Evolutionary conservation across 2,329 filamentous ascomycete genomes (phyloP), one percentile per base, ranked within the genome.

Genomic region (Diplodia corticola): DNA sequence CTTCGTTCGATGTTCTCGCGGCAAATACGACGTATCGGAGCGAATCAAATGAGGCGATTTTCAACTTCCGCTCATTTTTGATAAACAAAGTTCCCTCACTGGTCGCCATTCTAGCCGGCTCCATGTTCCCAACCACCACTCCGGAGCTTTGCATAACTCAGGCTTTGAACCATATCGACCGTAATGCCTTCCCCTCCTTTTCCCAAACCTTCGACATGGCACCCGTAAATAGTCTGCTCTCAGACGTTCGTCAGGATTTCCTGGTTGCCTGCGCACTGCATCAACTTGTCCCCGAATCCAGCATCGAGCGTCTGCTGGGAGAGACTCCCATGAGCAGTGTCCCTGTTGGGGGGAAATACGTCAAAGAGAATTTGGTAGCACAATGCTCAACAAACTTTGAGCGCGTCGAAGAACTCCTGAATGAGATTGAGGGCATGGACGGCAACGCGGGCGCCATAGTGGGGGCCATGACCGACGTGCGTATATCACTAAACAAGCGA

Each of bases 181-280:
- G 84, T 0, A 85, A 86, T 65, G 81, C 83, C 0, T 89, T 90
- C 69, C 87, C 88, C 4, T 86, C 88, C 0, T 83, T 89, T 64
- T 88, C 88, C 12, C 85, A 86, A 59, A 84, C 88, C 71, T 88
- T 89, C 67, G 83, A 86, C 61, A 79, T 80, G 24, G 82, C 83
- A 74, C 80, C 80, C 37, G 80, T 77, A 13, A 86, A 84, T 63
- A 85, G 84, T 63, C 82, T 85, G 44, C 80, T 90, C 2, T 86
- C 87, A 30, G 85, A 88, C 68, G 92, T 91, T 30, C 86, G 89
- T 28, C 91, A 90, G 79, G 82, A 97, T 68, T 98, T 98, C 70
- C 86, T 96, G 48, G 95, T 96, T 69, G 89, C 94, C 0, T 99
- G 95, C 74, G 92, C 91, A 64, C 83, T 97, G 46, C 93, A 98